phyloP scores from a whole-genome alignment of 1,284 basidiomycete species.

The Boletus subluridellus region DNA sequence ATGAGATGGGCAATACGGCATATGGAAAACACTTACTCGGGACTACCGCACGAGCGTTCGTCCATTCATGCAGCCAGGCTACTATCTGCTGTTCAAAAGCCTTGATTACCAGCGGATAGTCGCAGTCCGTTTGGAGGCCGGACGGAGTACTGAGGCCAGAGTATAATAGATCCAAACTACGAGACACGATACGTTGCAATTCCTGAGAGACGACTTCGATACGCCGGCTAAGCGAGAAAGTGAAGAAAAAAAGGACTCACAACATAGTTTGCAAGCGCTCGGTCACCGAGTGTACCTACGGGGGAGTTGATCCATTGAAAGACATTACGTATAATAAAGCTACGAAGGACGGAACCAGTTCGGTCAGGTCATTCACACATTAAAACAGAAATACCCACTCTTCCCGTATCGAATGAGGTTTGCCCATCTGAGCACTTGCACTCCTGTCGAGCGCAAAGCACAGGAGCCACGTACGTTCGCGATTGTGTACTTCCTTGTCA shows the following conservation, averaged over 20 bases:
- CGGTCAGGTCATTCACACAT: background rate
- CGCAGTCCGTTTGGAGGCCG: slow-evolving; percentile 82
- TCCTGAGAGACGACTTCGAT: slow-evolving; percentile 47
- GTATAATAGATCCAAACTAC: slow-evolving; percentile 88
- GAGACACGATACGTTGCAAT: slow-evolving; percentile 82
- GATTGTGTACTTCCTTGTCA: slow-evolving; percentile 83
- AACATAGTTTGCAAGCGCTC: slow-evolving; percentile 63
- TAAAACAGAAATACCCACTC: slow-evolving; percentile 56
- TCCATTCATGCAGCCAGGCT: slow-evolving; percentile 68
- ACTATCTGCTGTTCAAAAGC: slow-evolving; percentile 80
- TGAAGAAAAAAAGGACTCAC: slow-evolving; percentile 43
- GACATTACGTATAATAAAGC: slow-evolving; percentile 85
- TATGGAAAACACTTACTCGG: slow-evolving; percentile 16
- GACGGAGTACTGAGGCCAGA: slow-evolving; percentile 78
- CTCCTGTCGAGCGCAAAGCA: slow-evolving; percentile 91
- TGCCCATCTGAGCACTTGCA: slow-evolving; percentile 90
- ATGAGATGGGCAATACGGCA: slow-evolving; percentile 2
- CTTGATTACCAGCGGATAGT: slow-evolving; percentile 81
- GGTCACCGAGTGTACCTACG: slow-evolving; percentile 60
- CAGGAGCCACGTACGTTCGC: slow-evolving; percentile 91
- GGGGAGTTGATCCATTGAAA: slow-evolving; percentile 67
- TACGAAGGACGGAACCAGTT: slow-evolving; percentile 30
- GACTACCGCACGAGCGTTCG: slow-evolving; percentile 23
- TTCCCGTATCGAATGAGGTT: slow-evolving; percentile 80
- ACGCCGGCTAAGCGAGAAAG: background rate